A percentile compares a stretch with the other conserved stretches of the same genome.
phyloP scores from a whole-genome alignment of 106 monocot genomes.

The Vanilla planifolia region DNA sequence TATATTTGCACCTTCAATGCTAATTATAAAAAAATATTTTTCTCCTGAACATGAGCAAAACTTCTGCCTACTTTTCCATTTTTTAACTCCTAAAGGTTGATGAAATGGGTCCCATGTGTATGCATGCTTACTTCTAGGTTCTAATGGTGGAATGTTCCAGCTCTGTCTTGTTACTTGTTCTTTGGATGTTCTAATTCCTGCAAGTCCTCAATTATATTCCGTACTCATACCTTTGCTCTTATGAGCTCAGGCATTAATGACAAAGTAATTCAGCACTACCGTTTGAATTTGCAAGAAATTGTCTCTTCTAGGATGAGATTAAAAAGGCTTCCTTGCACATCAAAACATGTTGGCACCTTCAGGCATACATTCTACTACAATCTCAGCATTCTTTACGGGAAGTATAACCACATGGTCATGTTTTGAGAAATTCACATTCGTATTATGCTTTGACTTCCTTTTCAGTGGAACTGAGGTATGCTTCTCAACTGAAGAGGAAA shows the following conservation, averaged over 20 bases:
- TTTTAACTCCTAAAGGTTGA: too few species aligned
- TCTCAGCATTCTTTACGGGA: slow-evolving; percentile 1
- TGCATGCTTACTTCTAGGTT: too few species aligned
- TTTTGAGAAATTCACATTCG: background rate
- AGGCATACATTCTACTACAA: slow-evolving; percentile 22
- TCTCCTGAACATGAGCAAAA: too few species aligned
- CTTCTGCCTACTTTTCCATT: too few species aligned
- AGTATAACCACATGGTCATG: background rate
- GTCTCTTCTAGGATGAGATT: slow-evolving; percentile 18
- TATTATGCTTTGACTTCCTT: background rate
- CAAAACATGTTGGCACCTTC: slow-evolving; percentile 47
- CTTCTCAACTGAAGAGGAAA: slow-evolving; percentile 22
- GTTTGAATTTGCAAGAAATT: slow-evolving; percentile 32
- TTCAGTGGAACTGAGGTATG: slow-evolving; percentile 63
- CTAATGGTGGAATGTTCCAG: background rate
- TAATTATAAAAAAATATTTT: too few species aligned
- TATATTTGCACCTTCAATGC: too few species aligned
- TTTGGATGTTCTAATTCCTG: background rate
- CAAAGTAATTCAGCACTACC: slow-evolving; percentile 35
- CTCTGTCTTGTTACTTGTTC: background rate
- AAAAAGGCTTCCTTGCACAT: slow-evolving; percentile 26
- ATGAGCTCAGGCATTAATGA: slow-evolving; percentile 42
- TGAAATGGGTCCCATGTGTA: too few species aligned
- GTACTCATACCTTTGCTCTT: background rate
- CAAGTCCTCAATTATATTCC: background rate